A percentile compares a stretch with the other conserved stretches of the same genome.
Conservation (phyloP, 306 rosid genomes). For the Cicer arietinum region DNA sequence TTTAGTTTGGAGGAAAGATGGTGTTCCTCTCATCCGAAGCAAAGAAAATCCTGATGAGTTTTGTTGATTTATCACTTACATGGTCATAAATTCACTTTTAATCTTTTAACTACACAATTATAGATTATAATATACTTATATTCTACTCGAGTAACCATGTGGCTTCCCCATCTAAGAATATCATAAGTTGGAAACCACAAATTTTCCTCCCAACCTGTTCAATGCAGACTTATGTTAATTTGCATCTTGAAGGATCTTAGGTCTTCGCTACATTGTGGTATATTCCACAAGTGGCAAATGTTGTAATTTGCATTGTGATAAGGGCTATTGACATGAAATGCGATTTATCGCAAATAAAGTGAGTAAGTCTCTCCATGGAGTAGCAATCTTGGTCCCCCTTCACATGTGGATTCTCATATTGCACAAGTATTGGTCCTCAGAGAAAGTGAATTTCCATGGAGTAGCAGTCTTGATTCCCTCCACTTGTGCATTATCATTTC, state of each 20-base stretch:
- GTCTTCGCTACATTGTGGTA: neutral
- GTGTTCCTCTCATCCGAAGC: slow-evolving; percentile 85
- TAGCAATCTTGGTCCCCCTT: slow-evolving; percentile 9
- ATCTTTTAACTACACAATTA: slow-evolving; percentile 4
- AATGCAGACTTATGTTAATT: slow-evolving; percentile 11
- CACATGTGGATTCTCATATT: neutral
- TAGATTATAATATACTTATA: neutral
- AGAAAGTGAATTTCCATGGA: slow-evolving; percentile 3
- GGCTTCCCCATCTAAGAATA: neutral
- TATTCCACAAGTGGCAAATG: neutral
- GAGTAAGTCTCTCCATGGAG: neutral
- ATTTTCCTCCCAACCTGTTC: neutral
- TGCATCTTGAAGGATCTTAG: neutral
- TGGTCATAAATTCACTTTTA: slow-evolving; percentile 28
- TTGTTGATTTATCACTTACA: slow-evolving; percentile 36
- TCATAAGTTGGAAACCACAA: slow-evolving; percentile 6
- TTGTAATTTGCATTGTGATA: neutral
- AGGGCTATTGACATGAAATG: neutral
- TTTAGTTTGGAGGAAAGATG: slow-evolving; percentile 81
- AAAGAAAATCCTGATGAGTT: slow-evolving; percentile 71
- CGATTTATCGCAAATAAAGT: neutral
- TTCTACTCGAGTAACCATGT: slow-evolving; percentile 3
- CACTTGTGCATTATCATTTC: neutral
- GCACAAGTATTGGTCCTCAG: slow-evolving; percentile 4
- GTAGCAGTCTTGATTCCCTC: neutral